A percentile compares a stretch with the other conserved stretches of the same genome.
These are phyloP conservation scores for Westerdykella aurantiaca DNA, from an alignment of 2,329 filamentous ascomycete genomes.

Conservation along the genomic window DNA sequence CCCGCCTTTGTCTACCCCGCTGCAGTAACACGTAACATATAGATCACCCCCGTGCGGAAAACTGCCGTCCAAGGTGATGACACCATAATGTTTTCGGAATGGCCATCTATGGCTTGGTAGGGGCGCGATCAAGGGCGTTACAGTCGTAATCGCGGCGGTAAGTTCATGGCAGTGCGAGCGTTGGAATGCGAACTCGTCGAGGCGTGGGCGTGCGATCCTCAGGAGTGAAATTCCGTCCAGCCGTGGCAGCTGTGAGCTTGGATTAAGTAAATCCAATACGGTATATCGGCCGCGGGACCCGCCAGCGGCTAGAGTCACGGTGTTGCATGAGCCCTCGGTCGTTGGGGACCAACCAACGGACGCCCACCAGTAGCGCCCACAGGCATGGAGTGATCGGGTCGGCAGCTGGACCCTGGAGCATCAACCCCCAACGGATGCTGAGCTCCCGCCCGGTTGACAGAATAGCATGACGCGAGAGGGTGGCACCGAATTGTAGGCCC, in stretches of 20 bases:
- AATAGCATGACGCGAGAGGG: too few species aligned
- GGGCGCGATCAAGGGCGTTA: too few species aligned
- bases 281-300: conserved; percentile 4
- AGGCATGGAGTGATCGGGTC: conserved; percentile 2
- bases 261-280: conserved; percentile 7
- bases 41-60: neutral
- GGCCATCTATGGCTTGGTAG: neutral
- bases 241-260: conserved; percentile 6
- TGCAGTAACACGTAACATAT: neutral
- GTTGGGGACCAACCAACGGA: conserved; percentile 5
- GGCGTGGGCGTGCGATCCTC: too few species aligned
- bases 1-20: conserved; percentile 26
- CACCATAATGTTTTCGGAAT: neutral
- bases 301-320: conserved; percentile 4
- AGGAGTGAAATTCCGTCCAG: neutral
- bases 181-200: too few species aligned
- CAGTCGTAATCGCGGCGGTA: too few species aligned
- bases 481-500: too few species aligned
- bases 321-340: conserved; percentile 7
- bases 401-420: neutral
- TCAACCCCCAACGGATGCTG: neutral
- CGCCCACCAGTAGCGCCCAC: conserved; percentile 1
- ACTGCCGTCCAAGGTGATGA: neutral
- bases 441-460: too few species aligned
- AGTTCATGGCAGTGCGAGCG: too few species aligned